phyloP scores from a whole-genome alignment of 2,329 filamentous ascomycete genomes.

The Chaetomium sp. region DNA sequence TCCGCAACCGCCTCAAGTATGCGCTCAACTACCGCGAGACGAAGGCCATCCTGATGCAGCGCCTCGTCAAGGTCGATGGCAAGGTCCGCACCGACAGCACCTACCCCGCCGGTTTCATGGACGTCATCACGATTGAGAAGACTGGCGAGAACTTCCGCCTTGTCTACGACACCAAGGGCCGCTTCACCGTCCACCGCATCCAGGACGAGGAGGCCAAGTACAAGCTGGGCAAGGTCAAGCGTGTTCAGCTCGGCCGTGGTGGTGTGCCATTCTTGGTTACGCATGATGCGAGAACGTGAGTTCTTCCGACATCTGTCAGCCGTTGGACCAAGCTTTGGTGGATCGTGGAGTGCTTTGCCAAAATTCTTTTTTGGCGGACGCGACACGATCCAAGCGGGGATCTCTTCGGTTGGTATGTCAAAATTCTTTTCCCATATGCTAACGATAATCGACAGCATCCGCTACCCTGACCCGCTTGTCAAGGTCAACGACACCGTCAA shows the following conservation, averaged over 20 bases:
- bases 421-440: slow-evolving; percentile 32
- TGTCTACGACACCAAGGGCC: slow-evolving; percentile 99
- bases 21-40: slow-evolving; percentile 97
- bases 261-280: slow-evolving; percentile 99
- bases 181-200: slow-evolving; percentile 99
- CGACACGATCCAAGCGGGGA: slow-evolving; percentile 29
- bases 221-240: slow-evolving; percentile 99
- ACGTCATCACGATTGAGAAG: slow-evolving; percentile 99
- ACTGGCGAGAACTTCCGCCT: slow-evolving; percentile 99
- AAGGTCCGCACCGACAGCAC: slow-evolving; percentile 99
- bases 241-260: slow-evolving; percentile 97
- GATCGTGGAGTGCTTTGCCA: slow-evolving; percentile 27
- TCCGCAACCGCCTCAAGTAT: slow-evolving; percentile 97
- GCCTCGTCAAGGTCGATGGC: slow-evolving; percentile 98
- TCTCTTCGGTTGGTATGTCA: slow-evolving; percentile 51
- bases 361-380: background rate
- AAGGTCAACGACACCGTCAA: slow-evolving; percentile 99
- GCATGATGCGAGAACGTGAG: slow-evolving; percentile 99
- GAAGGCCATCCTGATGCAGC: slow-evolving; percentile 98
- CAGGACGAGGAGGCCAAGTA: slow-evolving; percentile 98
- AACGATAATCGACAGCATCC: slow-evolving; percentile 64
- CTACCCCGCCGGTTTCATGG: slow-evolving; percentile 98
- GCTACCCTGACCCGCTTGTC: slow-evolving; percentile 96
- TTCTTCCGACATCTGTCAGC: slow-evolving; percentile 98
- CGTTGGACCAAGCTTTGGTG: slow-evolving; percentile 99